Percentiles rank a stretch among this genome's conserved stretches.
phyloP scores from a whole-genome alignment of 768 basidiomycete species.

The Podaxis rugospora region DNA sequence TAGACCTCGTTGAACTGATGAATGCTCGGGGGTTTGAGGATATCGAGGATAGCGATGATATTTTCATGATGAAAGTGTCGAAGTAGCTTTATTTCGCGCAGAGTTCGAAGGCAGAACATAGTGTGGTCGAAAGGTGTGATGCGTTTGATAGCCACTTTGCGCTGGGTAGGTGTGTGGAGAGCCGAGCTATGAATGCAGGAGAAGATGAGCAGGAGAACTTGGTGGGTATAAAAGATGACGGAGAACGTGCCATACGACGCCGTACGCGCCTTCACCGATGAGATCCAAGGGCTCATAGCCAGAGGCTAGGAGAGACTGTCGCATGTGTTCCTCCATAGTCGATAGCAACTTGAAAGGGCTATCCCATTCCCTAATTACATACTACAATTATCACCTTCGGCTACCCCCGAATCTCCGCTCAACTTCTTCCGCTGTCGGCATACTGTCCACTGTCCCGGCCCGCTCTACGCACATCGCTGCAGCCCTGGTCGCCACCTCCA shows the following conservation, averaged over 20 bases:
- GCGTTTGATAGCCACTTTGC: slow-evolving; percentile 93
- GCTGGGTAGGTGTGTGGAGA: slow-evolving; percentile 67
- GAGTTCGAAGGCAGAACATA: slow-evolving; percentile 84
- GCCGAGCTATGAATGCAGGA: slow-evolving; percentile 49
- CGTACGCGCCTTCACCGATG: slow-evolving; percentile 94
- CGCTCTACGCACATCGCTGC: slow-evolving; percentile 60
- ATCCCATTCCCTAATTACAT: slow-evolving; percentile 1
- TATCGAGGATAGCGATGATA: slow-evolving; percentile 94
- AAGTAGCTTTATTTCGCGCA: slow-evolving; percentile 90
- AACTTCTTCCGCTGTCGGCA: slow-evolving; percentile 40
- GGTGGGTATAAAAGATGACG: neutral
- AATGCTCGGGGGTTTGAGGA: slow-evolving; percentile 72
- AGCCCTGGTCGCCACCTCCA: slow-evolving; percentile 43
- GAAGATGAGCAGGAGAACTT: slow-evolving; percentile 13
- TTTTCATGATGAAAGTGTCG: slow-evolving; percentile 83
- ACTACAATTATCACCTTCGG: slow-evolving; percentile 14
- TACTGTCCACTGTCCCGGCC: slow-evolving; percentile 53
- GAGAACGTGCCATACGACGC: slow-evolving; percentile 64
- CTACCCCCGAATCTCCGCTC: slow-evolving; percentile 17
- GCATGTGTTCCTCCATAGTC: slow-evolving; percentile 24
- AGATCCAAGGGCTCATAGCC: slow-evolving; percentile 75
- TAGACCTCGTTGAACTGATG: slow-evolving; percentile 84
- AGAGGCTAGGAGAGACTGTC: slow-evolving; percentile 44
- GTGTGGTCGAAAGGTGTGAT: slow-evolving; percentile 94
- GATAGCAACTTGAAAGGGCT: slow-evolving; percentile 1